Percentiles rank a stretch among this genome's conserved stretches.
Conservation (phyloP, 371 early-diverging fungal species). For the Fennellomyces sp. region DNA sequence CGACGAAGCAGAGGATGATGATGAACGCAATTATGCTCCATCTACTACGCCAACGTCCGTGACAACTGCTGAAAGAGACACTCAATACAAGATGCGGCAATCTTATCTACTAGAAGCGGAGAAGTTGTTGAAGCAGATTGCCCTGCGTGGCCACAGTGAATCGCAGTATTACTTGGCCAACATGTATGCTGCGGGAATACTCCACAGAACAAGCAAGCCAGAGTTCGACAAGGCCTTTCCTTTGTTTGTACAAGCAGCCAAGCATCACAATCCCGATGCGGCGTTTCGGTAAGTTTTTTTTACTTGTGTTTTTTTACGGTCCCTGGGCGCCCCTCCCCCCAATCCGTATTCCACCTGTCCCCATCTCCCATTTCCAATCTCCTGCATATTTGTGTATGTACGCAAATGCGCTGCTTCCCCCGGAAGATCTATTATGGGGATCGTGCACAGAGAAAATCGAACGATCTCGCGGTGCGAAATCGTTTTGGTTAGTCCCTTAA, state of each 20-base stretch:
- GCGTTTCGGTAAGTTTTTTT: constrained; percentile 49
- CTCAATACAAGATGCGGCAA: constrained; percentile 6
- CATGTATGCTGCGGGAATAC: constrained; percentile 60
- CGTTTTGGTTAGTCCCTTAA: background rate
- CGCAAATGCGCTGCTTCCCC: background rate
- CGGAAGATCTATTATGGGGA: background rate
- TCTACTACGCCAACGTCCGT: background rate
- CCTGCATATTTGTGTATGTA: constrained; percentile 5
- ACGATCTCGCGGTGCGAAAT: background rate
- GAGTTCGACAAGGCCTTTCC: constrained; percentile 70
- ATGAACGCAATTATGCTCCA: background rate
- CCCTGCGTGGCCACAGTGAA: constrained; percentile 59
- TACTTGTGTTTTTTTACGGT: constrained; percentile 9
- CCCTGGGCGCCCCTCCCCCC: background rate
- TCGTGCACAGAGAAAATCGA: constrained; percentile 1
- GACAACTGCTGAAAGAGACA: background rate
- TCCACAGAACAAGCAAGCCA: constrained; percentile 44
- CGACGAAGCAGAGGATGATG: background rate
- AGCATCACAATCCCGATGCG: constrained; percentile 67
- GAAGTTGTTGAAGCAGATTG: constrained; percentile 54
- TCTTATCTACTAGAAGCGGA: constrained; percentile 55
- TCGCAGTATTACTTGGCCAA: constrained; percentile 66
- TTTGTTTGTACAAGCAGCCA: constrained; percentile 65
- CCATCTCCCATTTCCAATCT: constrained; percentile 4
- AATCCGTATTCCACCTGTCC: background rate